Percentiles rank a stretch among this genome's conserved stretches.
Conservation (phyloP, 1,139 yeast species). For the Scheffersomyces titani region DNA sequence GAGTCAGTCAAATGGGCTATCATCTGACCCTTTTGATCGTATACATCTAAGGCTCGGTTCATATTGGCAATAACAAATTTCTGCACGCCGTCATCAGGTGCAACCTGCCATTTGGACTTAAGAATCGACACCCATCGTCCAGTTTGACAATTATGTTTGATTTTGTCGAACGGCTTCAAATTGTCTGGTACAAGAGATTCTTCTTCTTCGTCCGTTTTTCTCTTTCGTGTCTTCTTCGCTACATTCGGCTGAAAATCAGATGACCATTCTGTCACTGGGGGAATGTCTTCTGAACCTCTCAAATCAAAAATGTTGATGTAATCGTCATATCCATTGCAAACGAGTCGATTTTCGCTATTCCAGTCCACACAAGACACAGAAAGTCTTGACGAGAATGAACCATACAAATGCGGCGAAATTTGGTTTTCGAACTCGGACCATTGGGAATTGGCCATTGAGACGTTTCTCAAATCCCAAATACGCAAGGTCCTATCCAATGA, state of each 20-base stretch:
- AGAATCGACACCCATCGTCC: constrained; percentile 96
- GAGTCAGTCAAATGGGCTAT: constrained; percentile 68
- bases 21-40: constrained; percentile 72
- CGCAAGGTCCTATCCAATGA: constrained; percentile 83
- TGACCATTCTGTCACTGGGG: constrained; percentile 29
- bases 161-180: constrained; percentile 57
- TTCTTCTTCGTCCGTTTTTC: constrained; percentile 17
- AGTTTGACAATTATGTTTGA: constrained; percentile 90
- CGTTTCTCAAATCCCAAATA: constrained; percentile 80
- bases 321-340: constrained; percentile 93
- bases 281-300: constrained; percentile 12
- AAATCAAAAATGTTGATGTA: constrained; percentile 59
- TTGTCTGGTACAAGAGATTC: constrained; percentile 25
- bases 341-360: constrained; percentile 73
- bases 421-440: constrained; percentile 41
- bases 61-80: constrained; percentile 91
- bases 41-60: constrained; percentile 84
- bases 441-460: constrained; percentile 35
- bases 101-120: constrained; percentile 78
- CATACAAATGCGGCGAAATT: constrained; percentile 54
- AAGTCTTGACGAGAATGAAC: constrained; percentile 68
- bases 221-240: constrained; percentile 15
- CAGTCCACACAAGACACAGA: constrained; percentile 88
- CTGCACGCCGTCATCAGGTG: constrained; percentile 70
- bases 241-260: constrained; percentile 19